Base-by-base conservation (phyloP, 148 eudicot species). In the Heliamphora exappendiculata region DNA sequence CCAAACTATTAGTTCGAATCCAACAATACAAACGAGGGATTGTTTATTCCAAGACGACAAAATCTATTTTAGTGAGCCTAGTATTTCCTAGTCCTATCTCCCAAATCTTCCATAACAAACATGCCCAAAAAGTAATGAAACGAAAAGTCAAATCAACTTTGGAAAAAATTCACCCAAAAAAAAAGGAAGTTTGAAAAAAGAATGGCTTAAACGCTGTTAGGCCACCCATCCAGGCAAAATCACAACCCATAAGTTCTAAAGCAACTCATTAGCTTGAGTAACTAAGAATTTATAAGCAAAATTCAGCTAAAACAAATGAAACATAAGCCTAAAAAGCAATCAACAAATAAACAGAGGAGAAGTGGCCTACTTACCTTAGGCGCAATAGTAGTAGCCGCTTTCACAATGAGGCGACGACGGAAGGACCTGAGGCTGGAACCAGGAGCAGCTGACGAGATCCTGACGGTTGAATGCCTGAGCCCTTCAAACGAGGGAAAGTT, bases 331-430 rank as follows among this genome's bases (percentile, higher is more conserved):
- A 5, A 4, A 53, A 22, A 36, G n/a, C 17, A 24, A 34, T 7
- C 16, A 24, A 8, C 17, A 64, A 36, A 19, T 36, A 64, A 17
- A 7, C 8, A 8, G 33, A 42, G 31, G 7, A 17, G 29, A n/a
- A 24, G 58, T 3, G 29, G n/a, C n/a, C 19, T 34, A 54, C n/a
- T n/a, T 39, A 77, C 98, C 95, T 90, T 94, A 10, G 97, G 95
- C 3, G 98, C 89, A 85, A 94, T 91, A 78, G 81, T 86, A 75
- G 94, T 90, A 26, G 97, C 93, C 68, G 95, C 94, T 84, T 85
- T 94, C 80, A 90, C 94, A 78, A 85, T 81, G 73, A 91, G 86
- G 50, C 91, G 84, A 67, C 85, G 82, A 67, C 85, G 82, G 69
- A 87, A 89, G n/a, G 80, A 81, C 83, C 93, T 87, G 63, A 78